Conservation (phyloP, 2,329 filamentous ascomycete genomes). For the Aspergillus pseudoviridinutans region DNA sequence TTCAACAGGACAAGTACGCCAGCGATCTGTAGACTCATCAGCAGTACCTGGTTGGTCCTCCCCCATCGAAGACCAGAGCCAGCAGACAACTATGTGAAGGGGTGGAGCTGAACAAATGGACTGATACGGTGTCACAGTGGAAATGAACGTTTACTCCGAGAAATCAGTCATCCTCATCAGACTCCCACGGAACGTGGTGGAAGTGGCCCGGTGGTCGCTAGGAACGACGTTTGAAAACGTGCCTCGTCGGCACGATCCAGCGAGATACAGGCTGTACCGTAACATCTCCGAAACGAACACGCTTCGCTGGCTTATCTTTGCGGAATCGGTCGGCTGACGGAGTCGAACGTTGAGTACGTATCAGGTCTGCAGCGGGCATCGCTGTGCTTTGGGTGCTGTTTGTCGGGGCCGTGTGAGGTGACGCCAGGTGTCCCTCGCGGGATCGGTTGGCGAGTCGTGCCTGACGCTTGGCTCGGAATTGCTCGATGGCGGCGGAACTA, state of each 20-base stretch:
- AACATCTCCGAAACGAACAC: constrained; percentile 23
- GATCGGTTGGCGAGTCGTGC: constrained; percentile 1
- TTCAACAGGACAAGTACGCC: constrained; percentile 13
- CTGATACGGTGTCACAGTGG: background rate
- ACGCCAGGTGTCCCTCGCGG: constrained; percentile 8
- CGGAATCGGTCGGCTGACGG: constrained; percentile 7
- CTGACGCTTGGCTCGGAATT: background rate
- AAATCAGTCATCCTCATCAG: background rate
- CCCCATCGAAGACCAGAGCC: constrained; percentile 8
- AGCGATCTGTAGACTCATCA: constrained; percentile 15
- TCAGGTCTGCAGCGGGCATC: constrained; percentile 1
- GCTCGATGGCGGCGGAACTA: background rate
- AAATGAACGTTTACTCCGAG: background rate
- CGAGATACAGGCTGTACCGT: constrained; percentile 20
- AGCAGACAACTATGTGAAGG: background rate
- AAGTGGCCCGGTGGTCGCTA: background rate
- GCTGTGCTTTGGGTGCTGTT: background rate
- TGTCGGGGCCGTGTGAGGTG: background rate
- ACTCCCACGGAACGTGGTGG: background rate
- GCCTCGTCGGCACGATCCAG: constrained; percentile 23
- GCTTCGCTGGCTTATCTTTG: constrained; percentile 16
- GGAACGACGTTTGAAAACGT: constrained; percentile 10
- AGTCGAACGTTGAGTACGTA: constrained; percentile 10
- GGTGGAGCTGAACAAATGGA: constrained; percentile 8
- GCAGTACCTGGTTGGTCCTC: constrained; percentile 13